These are phyloP conservation scores for Tylopilus sp. DNA, from an alignment of 768 basidiomycete species.

Conservation along the genomic window DNA sequence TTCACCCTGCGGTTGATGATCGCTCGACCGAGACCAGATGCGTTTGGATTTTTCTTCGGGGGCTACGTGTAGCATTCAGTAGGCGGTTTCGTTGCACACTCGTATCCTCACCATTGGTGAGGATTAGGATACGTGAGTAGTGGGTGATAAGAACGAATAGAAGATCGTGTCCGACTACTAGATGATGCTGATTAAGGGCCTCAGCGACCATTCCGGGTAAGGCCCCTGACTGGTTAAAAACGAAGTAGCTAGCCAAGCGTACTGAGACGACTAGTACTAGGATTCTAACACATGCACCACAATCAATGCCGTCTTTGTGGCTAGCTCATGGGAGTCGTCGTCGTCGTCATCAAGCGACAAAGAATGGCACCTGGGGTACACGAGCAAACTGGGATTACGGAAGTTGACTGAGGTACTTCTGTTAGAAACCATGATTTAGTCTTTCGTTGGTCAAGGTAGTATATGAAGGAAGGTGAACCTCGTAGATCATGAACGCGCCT, in stretches of 20 bases:
- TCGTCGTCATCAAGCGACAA: neutral
- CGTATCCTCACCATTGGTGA: constrained; percentile 12
- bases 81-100: neutral
- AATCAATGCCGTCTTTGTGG: neutral
- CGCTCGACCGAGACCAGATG: constrained; percentile 87
- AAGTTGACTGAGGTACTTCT: constrained; percentile 14
- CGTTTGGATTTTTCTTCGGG: constrained; percentile 59
- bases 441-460: constrained; percentile 11
- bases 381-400: too few relatives aligned
- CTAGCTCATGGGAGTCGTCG: too few relatives aligned
- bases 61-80: constrained; percentile 34
- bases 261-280: too few relatives aligned
- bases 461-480: neutral
- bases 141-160: neutral
- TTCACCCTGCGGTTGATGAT: constrained; percentile 86
- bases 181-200: constrained; percentile 18
- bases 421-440: constrained; percentile 9
- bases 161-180: too few relatives aligned
- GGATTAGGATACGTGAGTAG: neutral
- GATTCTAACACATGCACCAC: neutral
- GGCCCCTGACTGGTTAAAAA: neutral
- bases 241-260: too few relatives aligned
- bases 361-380: neutral
- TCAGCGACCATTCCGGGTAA: constrained; percentile 10
- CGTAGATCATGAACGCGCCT: constrained; percentile 37